These are phyloP conservation scores for Hansenula lynferdii DNA, from an alignment of 1,139 yeast species.

Conservation along the genomic window DNA sequence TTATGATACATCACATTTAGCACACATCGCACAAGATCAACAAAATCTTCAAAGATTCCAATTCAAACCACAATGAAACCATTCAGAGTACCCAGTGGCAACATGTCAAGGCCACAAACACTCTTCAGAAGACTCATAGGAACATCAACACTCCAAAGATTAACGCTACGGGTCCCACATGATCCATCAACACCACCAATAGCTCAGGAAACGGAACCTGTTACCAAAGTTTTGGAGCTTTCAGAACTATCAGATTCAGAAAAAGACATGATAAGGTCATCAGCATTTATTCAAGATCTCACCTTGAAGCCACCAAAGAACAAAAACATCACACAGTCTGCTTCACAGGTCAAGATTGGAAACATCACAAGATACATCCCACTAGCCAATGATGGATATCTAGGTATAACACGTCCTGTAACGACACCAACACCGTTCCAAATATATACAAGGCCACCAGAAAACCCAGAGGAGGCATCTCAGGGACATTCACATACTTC, in stretches of 20 bases:
- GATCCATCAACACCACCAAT: too few relatives aligned
- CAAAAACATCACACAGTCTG: neutral
- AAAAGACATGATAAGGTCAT: too few relatives aligned
- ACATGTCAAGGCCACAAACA: too few relatives aligned
- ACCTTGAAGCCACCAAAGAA: neutral
- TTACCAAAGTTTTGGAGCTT: too few relatives aligned
- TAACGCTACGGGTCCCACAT: too few relatives aligned
- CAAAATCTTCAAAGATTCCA: too few relatives aligned
- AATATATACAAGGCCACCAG: neutral
- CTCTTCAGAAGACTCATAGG: too few relatives aligned
- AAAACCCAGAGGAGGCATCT: neutral
- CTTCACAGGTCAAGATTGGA: neutral
- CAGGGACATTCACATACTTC: conserved; percentile 1
- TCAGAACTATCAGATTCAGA: too few relatives aligned
- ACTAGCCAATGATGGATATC: neutral
- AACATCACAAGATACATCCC: conserved; percentile 4
- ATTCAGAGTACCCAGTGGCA: too few relatives aligned
- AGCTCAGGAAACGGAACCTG: too few relatives aligned
- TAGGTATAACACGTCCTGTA: conserved; percentile 1
- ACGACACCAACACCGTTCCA: conserved; percentile 7
- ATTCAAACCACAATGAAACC: too few relatives aligned
- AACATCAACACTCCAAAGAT: too few relatives aligned
- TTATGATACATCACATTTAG: neutral
- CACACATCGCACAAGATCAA: neutral
- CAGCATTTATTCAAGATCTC: neutral